Conservation (phyloP, 2,329 filamentous ascomycete genomes). For the Apiospora saccharicola region DNA sequence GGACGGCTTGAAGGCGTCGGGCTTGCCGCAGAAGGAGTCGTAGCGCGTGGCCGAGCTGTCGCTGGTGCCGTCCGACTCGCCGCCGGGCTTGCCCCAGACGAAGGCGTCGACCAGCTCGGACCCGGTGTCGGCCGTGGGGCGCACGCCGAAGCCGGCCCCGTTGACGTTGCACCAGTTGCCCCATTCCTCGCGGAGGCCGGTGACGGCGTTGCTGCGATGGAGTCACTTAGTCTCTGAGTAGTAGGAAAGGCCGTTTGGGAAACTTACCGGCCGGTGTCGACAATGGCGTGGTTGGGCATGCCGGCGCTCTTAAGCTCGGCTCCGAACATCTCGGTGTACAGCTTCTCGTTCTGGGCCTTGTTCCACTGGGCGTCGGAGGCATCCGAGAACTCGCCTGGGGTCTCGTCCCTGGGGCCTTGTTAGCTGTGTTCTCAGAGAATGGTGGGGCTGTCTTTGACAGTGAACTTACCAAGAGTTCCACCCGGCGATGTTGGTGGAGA, state of each 20-base stretch:
- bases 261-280: slow-evolving; percentile 42
- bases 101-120: slow-evolving; percentile 63
- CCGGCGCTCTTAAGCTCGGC: slow-evolving; percentile 62
- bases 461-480: slow-evolving; percentile 58
- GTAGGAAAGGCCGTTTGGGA: no score
- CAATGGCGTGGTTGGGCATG: slow-evolving; percentile 50
- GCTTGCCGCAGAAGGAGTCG: slow-evolving; percentile 62
- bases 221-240: not conserved
- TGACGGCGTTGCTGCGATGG: slow-evolving; percentile 45
- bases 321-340: slow-evolving; percentile 72
- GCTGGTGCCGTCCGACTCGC: slow-evolving; percentile 54
- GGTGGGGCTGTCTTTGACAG: not conserved
- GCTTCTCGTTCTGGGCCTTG: slow-evolving; percentile 61
- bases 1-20: slow-evolving; percentile 66
- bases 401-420: slow-evolving; percentile 35
- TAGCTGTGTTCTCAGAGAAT: slow-evolving; percentile 12
- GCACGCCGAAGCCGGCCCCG: slow-evolving; percentile 64
- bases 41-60: slow-evolving; percentile 54
- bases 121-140: slow-evolving; percentile 62
- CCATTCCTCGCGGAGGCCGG: slow-evolving; percentile 59
- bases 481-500: slow-evolving; percentile 65
- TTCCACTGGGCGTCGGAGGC: slow-evolving; percentile 52
- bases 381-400: slow-evolving; percentile 42
- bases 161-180: slow-evolving; percentile 70
- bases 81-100: slow-evolving; percentile 70